phyloP scores from a whole-genome alignment of 257 asterid genomes.

The Gynochthodes officinalis region DNA sequence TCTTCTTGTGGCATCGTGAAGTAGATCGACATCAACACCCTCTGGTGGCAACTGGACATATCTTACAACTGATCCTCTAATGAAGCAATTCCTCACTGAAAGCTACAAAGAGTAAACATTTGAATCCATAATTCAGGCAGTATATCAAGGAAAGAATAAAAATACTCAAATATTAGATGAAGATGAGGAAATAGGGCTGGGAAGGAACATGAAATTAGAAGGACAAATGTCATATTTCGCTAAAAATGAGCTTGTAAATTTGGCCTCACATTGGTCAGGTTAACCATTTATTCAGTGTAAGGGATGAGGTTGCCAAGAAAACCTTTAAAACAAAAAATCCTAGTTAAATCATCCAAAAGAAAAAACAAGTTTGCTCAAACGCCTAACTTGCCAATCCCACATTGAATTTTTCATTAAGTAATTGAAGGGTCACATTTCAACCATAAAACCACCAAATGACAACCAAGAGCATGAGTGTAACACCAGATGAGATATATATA shows the following conservation, averaged over 20 bases:
- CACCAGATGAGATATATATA: background rate
- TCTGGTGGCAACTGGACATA: conserved; percentile 96
- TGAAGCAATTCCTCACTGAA: conserved; percentile 96
- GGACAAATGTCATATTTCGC: background rate
- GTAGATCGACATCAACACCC: conserved; percentile 91
- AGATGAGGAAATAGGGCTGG: background rate
- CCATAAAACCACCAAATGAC: background rate
- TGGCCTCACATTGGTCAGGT: background rate
- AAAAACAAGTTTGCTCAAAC: background rate
- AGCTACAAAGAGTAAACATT: conserved; percentile 46
- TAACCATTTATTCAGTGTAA: background rate
- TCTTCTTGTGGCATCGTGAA: conserved; percentile 96
- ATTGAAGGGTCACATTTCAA: background rate
- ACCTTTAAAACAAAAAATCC: background rate
- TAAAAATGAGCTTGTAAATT: background rate
- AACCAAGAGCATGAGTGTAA: background rate
- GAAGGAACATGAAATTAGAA: background rate
- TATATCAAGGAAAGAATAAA: background rate
- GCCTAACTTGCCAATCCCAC: background rate
- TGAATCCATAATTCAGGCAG: conserved; percentile 2
- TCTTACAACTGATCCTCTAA: conserved; percentile 95
- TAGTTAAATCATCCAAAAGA: background rate
- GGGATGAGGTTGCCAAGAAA: background rate
- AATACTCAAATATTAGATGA: background rate
- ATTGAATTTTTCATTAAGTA: background rate